phyloP scores from a whole-genome alignment of 1,284 basidiomycete genomes.

The Cryptococcus sp. region DNA sequence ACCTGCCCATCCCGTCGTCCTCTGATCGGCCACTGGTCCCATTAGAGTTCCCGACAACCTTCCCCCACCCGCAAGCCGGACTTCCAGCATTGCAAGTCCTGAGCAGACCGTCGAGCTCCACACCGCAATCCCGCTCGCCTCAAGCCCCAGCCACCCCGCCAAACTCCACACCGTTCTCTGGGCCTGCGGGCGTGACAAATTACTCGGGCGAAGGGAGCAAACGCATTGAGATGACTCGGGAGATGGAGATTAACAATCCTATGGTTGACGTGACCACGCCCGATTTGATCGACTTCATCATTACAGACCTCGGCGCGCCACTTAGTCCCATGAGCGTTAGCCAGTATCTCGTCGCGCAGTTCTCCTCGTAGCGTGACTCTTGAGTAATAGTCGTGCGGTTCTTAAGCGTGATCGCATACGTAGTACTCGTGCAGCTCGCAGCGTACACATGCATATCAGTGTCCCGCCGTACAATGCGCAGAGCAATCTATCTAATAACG shows the following conservation, averaged over 20 bases:
- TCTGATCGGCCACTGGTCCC: conserved; percentile 3
- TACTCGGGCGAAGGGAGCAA: background rate
- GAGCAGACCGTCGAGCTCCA: conserved; percentile 1
- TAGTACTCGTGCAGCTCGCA: too few species aligned
- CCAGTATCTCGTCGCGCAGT: conserved; percentile 54
- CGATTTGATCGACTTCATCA: conserved; percentile 54
- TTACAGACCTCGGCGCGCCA: conserved; percentile 53
- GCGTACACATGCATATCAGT: background rate
- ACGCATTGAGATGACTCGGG: conserved; percentile 49
- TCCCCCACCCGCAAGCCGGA: conserved; percentile 9
- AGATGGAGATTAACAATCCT: conserved; percentile 54
- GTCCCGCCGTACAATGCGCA: too few species aligned
- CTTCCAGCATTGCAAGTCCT: conserved; percentile 18
- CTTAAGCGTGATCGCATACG: background rate
- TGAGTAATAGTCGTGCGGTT: background rate
- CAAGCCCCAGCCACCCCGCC: conserved; percentile 19
- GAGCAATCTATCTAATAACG: conserved; percentile 43
- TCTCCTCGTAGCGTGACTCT: conserved; percentile 29
- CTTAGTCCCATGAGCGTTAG: conserved; percentile 50
- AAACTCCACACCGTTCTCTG: background rate
- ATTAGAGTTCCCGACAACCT: conserved; percentile 9
- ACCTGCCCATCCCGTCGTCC: conserved; percentile 66
- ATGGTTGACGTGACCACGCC: conserved; percentile 56
- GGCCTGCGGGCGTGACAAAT: background rate
- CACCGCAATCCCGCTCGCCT: conserved; percentile 9